Conservation (phyloP, 805 yeast genomes). For the Sugiyamaella mastotermitis region DNA sequence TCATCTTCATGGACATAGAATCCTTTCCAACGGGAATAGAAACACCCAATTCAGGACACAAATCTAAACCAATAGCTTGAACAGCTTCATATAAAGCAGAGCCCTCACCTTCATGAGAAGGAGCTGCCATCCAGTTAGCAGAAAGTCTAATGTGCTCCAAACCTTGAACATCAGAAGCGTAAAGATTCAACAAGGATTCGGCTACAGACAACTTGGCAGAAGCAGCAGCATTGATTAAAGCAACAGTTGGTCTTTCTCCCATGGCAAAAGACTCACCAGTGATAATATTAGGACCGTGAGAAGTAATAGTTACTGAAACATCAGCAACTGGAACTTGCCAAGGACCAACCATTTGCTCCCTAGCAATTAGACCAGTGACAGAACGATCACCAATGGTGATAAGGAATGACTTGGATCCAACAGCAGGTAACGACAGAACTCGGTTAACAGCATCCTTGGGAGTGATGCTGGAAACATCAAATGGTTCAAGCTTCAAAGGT, state of each 20-base stretch:
- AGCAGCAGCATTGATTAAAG: slow-evolving; percentile 80
- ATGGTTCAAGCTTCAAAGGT: slow-evolving; percentile 40
- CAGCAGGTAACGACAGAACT: slow-evolving; percentile 85
- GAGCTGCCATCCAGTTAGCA: slow-evolving; percentile 99
- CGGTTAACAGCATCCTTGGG: slow-evolving; percentile 67
- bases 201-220: slow-evolving; percentile 95
- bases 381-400: slow-evolving; percentile 98
- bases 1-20: slow-evolving; percentile 99
- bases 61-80: slow-evolving; percentile 87
- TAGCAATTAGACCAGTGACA: slow-evolving; percentile 93
- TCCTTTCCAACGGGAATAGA: slow-evolving; percentile 98
- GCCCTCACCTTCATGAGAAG: slow-evolving; percentile 93
- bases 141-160: slow-evolving; percentile 75
- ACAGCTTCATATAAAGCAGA: slow-evolving; percentile 93
- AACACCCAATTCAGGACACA: slow-evolving; percentile 89
- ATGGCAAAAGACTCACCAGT: slow-evolving; percentile 98
- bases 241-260: slow-evolving; percentile 94
- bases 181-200: slow-evolving; percentile 80
- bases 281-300: slow-evolving; percentile 67
- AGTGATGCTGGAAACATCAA: slow-evolving; percentile 28
- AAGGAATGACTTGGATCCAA: slow-evolving; percentile 89
- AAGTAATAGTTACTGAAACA: slow-evolving; percentile 91
- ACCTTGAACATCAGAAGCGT: slow-evolving; percentile 81
- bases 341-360: slow-evolving; percentile 99
- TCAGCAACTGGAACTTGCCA: slow-evolving; percentile 99